Conservation (phyloP, 2,329 filamentous ascomycete genomes). For the Colletotrichum navitas region DNA sequence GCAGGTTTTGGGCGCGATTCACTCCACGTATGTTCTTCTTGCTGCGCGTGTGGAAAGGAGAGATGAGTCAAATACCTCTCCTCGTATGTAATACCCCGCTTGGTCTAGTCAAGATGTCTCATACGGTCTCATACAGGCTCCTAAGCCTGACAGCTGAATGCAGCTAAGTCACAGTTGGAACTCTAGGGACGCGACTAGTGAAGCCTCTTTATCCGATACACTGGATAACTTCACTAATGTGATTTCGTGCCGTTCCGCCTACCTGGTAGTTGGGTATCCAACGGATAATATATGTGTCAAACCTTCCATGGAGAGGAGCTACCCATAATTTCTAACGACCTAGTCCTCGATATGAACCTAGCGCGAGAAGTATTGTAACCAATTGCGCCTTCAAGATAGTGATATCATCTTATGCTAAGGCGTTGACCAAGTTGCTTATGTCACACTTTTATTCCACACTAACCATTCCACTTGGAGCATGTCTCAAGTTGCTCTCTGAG, state of each 20-base stretch:
- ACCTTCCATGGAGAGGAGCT: background rate
- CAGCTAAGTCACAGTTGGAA: slow-evolving; percentile 6
- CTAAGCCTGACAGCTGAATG: background rate
- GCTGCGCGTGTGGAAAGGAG: background rate
- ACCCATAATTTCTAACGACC: background rate
- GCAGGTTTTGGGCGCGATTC: background rate
- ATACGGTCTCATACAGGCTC: background rate
- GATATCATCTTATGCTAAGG: background rate
- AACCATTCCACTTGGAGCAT: background rate
- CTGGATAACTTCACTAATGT: background rate
- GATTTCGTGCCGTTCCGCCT: background rate
- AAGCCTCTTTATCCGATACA: background rate
- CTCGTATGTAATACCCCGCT: background rate
- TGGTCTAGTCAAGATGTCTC: background rate
- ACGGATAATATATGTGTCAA: background rate
- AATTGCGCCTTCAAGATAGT: background rate
- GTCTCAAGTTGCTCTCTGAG: background rate
- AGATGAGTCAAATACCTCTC: background rate
- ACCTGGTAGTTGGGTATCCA: background rate
- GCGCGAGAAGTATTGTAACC: background rate
- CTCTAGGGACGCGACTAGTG: background rate
- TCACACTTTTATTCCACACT: background rate
- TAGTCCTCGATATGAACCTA: background rate
- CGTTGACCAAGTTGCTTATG: background rate
- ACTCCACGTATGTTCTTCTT: background rate